Evolutionary conservation across 1,284 basidiomycete genomes (phyloP), one percentile per base, ranked within the genome.

Genomic region (Bjerkandera adusta): DNA sequence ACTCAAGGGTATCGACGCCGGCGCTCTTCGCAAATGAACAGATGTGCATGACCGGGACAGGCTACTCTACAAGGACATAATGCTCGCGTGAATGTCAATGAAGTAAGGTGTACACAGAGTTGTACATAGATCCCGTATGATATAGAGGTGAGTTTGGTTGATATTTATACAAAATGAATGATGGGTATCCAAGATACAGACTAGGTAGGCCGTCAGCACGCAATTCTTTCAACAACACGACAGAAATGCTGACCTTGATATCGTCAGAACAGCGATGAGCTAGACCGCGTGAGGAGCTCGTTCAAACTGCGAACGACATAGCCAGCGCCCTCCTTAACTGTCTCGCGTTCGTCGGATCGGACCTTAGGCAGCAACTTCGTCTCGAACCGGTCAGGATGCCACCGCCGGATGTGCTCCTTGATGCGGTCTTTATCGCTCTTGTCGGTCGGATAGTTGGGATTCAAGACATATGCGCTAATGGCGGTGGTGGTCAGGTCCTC

Each of bases 401-500:
- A 71, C 51, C 71, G 63, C 56, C 73, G 72, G 55, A 84, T 68
- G 47, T 75, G 73, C 49, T 82, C 79, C 66, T 75, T 79, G 54
- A 83, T 70, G 10, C 80, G 74, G 49, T 83, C 81, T 64, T 81
- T 83, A 32, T 67, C 57, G 27, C 63, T 51, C 50, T 68, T 68
- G 41, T 81, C 79, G 30, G 58, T 58, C 2, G 78, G 73, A 48
- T 75, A 71, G 51, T 77, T 63, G 11, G 76, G 68, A 18, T 78
- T 79, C 43, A 78, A 65, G 48, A 88, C 69, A 52, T 87, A 88
- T 30, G 76, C 73, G 25, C 70, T 68, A 49, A 89, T 75, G 8
- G 70, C 72, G 16, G 66, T 58, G 13, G 70, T 64, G 1, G 77
- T 83, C 52, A 89, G 68, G 4, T 84, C 82, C 32, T 84, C 82